phyloP scores from a whole-genome alignment of 495 filamentous ascomycete genomes.

The Umbilicaria muhlenbergii region DNA sequence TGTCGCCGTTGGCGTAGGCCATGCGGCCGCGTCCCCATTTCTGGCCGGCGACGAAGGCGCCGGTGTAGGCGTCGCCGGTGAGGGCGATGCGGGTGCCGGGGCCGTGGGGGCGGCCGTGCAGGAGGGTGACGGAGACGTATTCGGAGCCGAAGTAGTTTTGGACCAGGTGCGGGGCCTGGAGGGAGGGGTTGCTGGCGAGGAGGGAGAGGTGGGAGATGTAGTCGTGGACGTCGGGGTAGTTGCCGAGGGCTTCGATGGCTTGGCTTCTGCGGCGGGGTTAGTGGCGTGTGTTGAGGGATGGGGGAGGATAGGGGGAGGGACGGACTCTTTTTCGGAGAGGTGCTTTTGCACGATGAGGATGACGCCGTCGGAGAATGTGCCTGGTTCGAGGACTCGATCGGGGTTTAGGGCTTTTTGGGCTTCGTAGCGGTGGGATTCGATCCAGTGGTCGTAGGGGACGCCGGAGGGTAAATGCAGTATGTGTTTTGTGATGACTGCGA shows the following conservation, averaged over 20 bases:
- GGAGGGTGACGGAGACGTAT: slow-evolving; percentile 31
- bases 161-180: slow-evolving; percentile 27
- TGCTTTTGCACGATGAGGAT: slow-evolving; percentile 11
- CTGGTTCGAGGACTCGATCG: slow-evolving; percentile 1
- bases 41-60: slow-evolving; percentile 34
- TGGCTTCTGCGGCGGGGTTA: background rate
- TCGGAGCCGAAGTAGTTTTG: slow-evolving; percentile 30
- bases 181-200: slow-evolving; percentile 27
- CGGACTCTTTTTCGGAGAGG: slow-evolving; percentile 9
- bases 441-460: slow-evolving; percentile 15
- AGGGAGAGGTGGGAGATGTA: slow-evolving; percentile 33
- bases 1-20: slow-evolving; percentile 46
- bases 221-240: slow-evolving; percentile 29
- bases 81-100: slow-evolving; percentile 34
- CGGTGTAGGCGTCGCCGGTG: slow-evolving; percentile 38
- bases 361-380: slow-evolving; percentile 8
- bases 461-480: slow-evolving; percentile 14
- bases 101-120: slow-evolving; percentile 34
- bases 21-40: slow-evolving; percentile 38
- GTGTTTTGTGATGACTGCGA: slow-evolving; percentile 15
- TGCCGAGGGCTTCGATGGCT: slow-evolving; percentile 22
- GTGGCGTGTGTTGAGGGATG: background rate
- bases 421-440: too few relatives aligned
- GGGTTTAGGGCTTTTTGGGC: too few relatives aligned
- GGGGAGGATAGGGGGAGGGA: background rate